A percentile compares a stretch with the other conserved stretches of the same genome.
These are phyloP conservation scores for Ceratocystis eucalypticola DNA, from an alignment of 2,329 filamentous ascomycete genomes.

Conservation along the genomic window DNA sequence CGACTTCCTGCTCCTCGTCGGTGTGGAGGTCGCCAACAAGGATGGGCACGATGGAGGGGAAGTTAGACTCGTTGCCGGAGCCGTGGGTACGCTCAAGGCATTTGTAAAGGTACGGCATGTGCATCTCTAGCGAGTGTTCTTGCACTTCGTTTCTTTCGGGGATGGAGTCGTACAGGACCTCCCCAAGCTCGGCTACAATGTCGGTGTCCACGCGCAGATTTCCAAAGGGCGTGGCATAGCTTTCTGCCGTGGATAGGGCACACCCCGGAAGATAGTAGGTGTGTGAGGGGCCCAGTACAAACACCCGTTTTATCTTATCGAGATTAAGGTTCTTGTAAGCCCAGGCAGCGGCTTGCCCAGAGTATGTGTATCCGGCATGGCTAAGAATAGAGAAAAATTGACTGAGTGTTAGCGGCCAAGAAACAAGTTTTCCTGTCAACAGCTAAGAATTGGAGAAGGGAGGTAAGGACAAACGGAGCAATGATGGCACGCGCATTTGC, in stretches of 20 bases:
- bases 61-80: conserved; percentile 32
- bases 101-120: conserved; percentile 85
- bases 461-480: conserved; percentile 55
- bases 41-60: conserved; percentile 70
- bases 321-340: conserved; percentile 85
- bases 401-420: conserved; percentile 2
- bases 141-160: conserved; percentile 52
- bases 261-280: conserved; percentile 67
- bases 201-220: conserved; percentile 50
- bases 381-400: conserved; percentile 32
- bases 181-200: conserved; percentile 38
- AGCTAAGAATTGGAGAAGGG: neutral
- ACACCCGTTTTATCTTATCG: conserved; percentile 68
- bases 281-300: conserved; percentile 86
- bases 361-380: conserved; percentile 88
- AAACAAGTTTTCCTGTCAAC: neutral
- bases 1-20: conserved; percentile 53
- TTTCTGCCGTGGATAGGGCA: conserved; percentile 58
- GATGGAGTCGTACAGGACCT: conserved; percentile 39
- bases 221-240: conserved; percentile 64
- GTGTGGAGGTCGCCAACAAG: conserved; percentile 64
- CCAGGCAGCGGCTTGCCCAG: conserved; percentile 82
- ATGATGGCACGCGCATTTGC: conserved; percentile 72
- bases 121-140: conserved; percentile 95
- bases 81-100: conserved; percentile 43